Base-by-base conservation (phyloP, 2,329 filamentous ascomycete genomes). In the Ophiostoma triangulosporum region DNA sequence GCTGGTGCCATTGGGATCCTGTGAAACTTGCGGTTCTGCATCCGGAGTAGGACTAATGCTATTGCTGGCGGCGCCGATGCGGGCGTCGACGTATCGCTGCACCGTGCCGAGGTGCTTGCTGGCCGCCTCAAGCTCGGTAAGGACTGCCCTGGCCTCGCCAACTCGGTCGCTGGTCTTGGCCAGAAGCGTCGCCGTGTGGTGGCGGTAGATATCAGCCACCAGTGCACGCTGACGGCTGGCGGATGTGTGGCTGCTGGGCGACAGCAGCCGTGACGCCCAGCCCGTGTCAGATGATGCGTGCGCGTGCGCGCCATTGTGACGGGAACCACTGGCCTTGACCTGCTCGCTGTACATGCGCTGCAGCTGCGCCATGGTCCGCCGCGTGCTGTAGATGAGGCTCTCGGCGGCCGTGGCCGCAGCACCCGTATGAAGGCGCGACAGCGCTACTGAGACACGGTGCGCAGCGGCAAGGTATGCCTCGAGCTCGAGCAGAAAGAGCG, bases 391-490 rank as follows among this genome's bases (percentile, higher is more conserved):
- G 31, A 48, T 26, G 45, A 56, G 53, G 22, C 50, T 53, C 20
- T 57, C 57, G 12, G 55, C 53, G 20, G 55, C 43, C 15, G 26
- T n/a, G 20, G 53, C 48, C 11, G 29, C 50, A 1, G 53, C 53
- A n/a, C 57, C 54, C 7, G 52, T 53, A 38, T 58, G 52, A 7
- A 56, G 43, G 1, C 48, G 51, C 12, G 52, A 15, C 17, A 58
- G 40, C 8, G 55, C 57, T 11, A 32, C 36, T 17, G 57, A 58
- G 14, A 57, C 52, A 14, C 35, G 45, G 29, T 48, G 72, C 2
- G 84, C 81, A 0, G 78, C 80, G 9, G 84, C 79, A 59, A 93
- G 79, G 66, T 90, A 94, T 50, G 78, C 78, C 57, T 85, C 78
- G 54, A 94, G 85, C 64, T 91, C 86, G 22, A 82, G 73, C 4